phyloP scores from a whole-genome alignment of 768 basidiomycete genomes.

The Psilocybe sp. region DNA sequence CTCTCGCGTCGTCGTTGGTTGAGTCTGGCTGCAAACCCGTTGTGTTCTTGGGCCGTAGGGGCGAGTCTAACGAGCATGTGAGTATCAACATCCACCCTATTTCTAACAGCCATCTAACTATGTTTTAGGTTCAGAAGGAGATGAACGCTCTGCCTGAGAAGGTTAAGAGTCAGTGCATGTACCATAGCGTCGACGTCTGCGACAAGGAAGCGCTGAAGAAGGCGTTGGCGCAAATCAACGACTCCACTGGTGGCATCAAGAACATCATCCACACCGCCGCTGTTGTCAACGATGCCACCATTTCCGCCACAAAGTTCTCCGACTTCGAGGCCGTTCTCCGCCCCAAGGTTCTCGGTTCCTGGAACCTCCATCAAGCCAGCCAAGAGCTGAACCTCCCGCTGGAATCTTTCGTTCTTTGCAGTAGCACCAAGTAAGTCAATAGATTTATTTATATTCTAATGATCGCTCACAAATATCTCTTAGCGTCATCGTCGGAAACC shows the following conservation, averaged over 20 bases:
- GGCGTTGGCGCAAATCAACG: constrained; percentile 17
- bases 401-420: constrained; percentile 28
- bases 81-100: constrained; percentile 2
- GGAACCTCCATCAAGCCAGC: constrained; percentile 28
- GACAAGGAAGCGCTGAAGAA: constrained; percentile 18
- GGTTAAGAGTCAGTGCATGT: constrained; percentile 13
- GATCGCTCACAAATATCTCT: background rate
- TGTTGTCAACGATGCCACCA: constrained; percentile 22
- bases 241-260: constrained; percentile 19
- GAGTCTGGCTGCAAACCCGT: constrained; percentile 19
- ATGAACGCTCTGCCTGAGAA: constrained; percentile 12
- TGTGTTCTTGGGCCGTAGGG: constrained; percentile 24
- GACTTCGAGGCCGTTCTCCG: constrained; percentile 23
- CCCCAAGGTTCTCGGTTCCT: constrained; percentile 26
- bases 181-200: constrained; percentile 25
- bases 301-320: constrained; percentile 15
- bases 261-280: constrained; percentile 28
- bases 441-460: background rate
- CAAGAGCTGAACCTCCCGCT: constrained; percentile 23
- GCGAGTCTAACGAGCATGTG: constrained; percentile 17
- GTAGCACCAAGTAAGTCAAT: constrained; percentile 26
- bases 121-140: constrained; percentile 17
- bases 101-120: background rate
- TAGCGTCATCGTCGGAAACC: constrained; percentile 26
- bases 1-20: constrained; percentile 22